A percentile compares a stretch with the other conserved stretches of the same genome.
These are phyloP conservation scores for Rusavskia elegans DNA, from an alignment of 495 filamentous ascomycete species.

Conservation along the genomic window DNA sequence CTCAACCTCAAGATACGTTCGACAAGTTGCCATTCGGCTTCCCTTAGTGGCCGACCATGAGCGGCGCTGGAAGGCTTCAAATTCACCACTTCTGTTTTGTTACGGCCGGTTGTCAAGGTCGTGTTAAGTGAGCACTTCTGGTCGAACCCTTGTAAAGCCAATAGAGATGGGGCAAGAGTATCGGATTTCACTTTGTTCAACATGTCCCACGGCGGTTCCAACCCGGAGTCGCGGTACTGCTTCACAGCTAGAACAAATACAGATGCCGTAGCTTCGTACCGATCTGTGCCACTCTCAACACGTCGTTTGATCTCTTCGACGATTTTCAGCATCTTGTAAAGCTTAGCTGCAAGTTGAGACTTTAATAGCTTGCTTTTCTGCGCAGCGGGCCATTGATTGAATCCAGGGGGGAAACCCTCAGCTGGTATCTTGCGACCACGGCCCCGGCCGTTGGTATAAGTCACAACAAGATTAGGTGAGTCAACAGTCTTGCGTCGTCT, in stretches of 20 bases:
- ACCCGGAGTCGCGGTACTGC: neutral
- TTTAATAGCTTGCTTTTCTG: constrained; percentile 1
- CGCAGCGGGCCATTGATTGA: constrained; percentile 1
- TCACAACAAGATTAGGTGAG: neutral
- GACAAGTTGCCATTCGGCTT: neutral
- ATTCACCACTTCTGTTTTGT: neutral
- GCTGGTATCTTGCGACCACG: constrained; percentile 9
- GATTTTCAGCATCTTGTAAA: constrained; percentile 7
- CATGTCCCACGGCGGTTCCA: neutral
- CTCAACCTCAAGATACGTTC: neutral
- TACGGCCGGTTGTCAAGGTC: neutral
- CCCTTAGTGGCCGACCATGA: neutral
- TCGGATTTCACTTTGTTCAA: neutral
- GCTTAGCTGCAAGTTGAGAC: constrained; percentile 8
- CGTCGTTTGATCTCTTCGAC: constrained; percentile 7
- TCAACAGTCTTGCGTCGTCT: neutral
- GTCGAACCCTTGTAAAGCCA: neutral
- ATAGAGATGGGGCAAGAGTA: neutral
- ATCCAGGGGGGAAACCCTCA: constrained; percentile 3
- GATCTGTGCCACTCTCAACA: constrained; percentile 4
- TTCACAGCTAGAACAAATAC: constrained; percentile 3
- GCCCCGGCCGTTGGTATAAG: neutral
- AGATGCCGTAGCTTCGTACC: neutral
- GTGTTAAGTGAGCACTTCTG: neutral
- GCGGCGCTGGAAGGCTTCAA: neutral